phyloP scores from a whole-genome alignment of 257 asterid species.

The Striga asiatica region DNA sequence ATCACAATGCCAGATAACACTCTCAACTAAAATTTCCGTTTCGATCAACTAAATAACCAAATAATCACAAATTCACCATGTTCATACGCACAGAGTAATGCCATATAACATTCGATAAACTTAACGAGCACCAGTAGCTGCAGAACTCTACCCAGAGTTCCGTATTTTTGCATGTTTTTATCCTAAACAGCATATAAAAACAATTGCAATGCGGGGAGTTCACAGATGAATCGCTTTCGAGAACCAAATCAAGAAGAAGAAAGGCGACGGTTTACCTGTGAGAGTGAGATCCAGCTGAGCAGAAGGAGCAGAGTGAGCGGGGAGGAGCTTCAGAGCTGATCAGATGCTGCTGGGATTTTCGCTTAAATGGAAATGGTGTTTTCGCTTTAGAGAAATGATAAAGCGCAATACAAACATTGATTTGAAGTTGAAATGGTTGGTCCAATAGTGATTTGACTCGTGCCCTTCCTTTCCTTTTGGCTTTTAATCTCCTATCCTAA shows the following conservation, averaged over 20 bases:
- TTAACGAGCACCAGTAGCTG: neutral
- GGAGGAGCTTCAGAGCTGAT: slow-evolving; percentile 7
- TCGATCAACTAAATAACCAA: slow-evolving; percentile 1
- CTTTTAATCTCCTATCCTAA: no score
- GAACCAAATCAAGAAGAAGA: neutral
- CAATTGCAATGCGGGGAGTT: slow-evolving; percentile 17
- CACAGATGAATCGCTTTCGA: slow-evolving; percentile 9
- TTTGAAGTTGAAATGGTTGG: slow-evolving; percentile 6
- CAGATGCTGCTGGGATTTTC: slow-evolving; percentile 1
- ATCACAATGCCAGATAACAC: neutral
- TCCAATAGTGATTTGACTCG: neutral
- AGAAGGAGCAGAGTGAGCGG: neutral
- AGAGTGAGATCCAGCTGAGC: slow-evolving; percentile 30
- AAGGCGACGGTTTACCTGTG: slow-evolving; percentile 13
- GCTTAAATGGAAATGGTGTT: neutral
- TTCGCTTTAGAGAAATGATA: neutral
- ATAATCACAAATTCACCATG: slow-evolving; percentile 1
- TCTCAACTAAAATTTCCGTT: neutral
- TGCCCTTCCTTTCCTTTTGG: no score
- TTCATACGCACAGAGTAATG: slow-evolving; percentile 6
- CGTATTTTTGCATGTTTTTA: neutral
- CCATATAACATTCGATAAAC: slow-evolving; percentile 6
- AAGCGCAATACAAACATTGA: no score
- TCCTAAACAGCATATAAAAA: neutral
- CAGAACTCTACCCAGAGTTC: neutral